phyloP scores from a whole-genome alignment of 2,329 filamentous ascomycete species.

The Sporothrix inflata region DNA sequence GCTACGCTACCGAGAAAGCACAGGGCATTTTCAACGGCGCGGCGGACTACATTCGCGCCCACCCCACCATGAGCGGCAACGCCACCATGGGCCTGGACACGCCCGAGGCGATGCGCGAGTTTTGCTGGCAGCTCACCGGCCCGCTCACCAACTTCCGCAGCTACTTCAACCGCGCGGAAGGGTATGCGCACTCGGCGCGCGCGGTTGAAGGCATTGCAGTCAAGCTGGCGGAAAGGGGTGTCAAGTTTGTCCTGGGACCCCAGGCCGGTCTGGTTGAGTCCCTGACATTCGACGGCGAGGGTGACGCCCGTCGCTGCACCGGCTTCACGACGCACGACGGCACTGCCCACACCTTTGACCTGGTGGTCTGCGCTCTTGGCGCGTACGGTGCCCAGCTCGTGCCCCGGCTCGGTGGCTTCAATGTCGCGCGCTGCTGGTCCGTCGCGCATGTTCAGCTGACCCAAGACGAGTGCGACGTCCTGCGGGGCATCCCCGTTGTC shows the following conservation, averaged over 20 bases:
- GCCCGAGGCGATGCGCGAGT: conserved; percentile 47
- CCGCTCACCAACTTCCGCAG: conserved; percentile 56
- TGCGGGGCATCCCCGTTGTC: conserved; percentile 62
- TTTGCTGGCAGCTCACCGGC: conserved; percentile 54
- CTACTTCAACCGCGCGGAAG: conserved; percentile 60
- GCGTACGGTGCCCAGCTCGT: background rate
- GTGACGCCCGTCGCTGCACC: background rate
- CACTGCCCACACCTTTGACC: background rate
- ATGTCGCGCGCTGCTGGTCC: conserved; percentile 34
- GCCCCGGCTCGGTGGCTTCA: conserved; percentile 10
- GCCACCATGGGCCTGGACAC: background rate
- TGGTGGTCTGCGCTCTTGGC: background rate
- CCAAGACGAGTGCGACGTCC: conserved; percentile 54
- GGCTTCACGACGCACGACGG: conserved; percentile 16
- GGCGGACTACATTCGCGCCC: background rate
- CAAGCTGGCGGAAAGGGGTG: background rate
- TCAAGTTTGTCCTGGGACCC: background rate
- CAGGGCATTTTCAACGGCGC: background rate
- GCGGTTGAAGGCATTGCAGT: conserved; percentile 49
- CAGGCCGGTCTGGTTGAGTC: background rate
- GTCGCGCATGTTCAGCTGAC: conserved; percentile 63
- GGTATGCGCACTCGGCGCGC: conserved; percentile 60
- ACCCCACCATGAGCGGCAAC: background rate
- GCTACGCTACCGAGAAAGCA: conserved; percentile 38
- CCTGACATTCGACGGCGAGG: background rate